Percentiles rank a stretch among this genome's conserved stretches.
Conservation (phyloP, 2,329 filamentous ascomycete genomes). For the Diaporthe sp. region DNA sequence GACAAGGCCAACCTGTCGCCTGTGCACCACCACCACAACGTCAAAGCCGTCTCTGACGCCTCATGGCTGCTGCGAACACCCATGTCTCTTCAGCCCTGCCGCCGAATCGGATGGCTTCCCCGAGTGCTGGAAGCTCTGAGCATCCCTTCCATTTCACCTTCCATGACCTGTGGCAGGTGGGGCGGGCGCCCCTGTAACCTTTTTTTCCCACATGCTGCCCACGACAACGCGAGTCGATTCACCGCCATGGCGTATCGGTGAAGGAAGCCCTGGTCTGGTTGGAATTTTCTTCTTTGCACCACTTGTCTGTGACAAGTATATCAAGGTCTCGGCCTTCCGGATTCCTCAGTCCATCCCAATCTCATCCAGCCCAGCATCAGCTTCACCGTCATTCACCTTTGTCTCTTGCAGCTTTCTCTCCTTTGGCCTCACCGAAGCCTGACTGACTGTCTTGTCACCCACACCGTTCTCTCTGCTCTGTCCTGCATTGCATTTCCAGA, state of each 20-base stretch:
- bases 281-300: conserved; percentile 20
- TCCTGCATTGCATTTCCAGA: not conserved
- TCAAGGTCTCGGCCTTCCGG: conserved; percentile 30
- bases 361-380: conserved; percentile 24
- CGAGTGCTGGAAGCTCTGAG: conserved; percentile 22
- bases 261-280: conserved; percentile 28
- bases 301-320: conserved; percentile 29
- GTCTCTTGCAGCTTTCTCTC: not conserved
- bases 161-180: conserved; percentile 28
- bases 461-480: not conserved
- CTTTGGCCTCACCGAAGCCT: conserved; percentile 9
- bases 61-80: conserved; percentile 5
- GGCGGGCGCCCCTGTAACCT: conserved; percentile 27
- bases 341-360: not conserved
- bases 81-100: conserved; percentile 33
- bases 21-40: too few relatives aligned
- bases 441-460: conserved; percentile 3
- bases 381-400: conserved; percentile 29
- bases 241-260: conserved; percentile 37
- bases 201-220: not conserved
- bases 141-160: conserved; percentile 26
- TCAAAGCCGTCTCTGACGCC: not conserved
- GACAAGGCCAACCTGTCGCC: too few relatives aligned
- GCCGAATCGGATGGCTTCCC: conserved; percentile 37
- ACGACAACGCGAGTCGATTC: conserved; percentile 33